Percentiles rank a stretch among this genome's conserved stretches.
Evolutionary conservation across 768 basidiomycete genomes (phyloP).

Genomic region (Trametes elegans): DNA sequence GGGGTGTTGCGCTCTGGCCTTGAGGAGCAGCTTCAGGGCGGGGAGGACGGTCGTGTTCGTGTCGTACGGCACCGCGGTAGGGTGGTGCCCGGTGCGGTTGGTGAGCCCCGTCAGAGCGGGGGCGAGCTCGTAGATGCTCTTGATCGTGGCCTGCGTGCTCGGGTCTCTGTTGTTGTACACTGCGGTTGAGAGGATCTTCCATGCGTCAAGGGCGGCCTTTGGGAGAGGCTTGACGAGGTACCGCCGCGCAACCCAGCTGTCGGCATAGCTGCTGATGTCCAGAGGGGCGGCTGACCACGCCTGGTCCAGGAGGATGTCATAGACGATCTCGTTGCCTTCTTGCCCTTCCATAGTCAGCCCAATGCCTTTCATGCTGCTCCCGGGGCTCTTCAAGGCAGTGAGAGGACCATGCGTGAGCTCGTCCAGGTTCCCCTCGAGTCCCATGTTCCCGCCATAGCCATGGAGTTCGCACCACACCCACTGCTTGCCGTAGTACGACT

Average conservation of each 20-base stretch:
- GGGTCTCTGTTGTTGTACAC: conserved; percentile 39
- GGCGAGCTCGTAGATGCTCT: conserved; percentile 38
- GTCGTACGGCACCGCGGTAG: conserved; percentile 37
- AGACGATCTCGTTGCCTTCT: conserved; percentile 45
- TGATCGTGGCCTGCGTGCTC: conserved; percentile 33
- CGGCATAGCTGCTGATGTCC: conserved; percentile 32
- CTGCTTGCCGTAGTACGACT: conserved; percentile 37
- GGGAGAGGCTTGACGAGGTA: conserved; percentile 32
- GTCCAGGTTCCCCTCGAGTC: conserved; percentile 37
- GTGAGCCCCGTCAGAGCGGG: conserved; percentile 35
- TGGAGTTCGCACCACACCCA: conserved; percentile 45
- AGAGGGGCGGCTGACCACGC: conserved; percentile 38
- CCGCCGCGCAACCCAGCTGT: conserved; percentile 36
- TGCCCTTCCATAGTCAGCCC: conserved; percentile 40
- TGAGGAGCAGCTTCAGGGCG: conserved; percentile 25
- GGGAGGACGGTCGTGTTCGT: conserved; percentile 32
- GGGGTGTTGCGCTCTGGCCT: conserved; percentile 14
- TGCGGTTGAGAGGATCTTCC: conserved; percentile 36
- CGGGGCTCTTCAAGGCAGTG: conserved; percentile 30
- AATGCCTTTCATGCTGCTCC: conserved; percentile 37
- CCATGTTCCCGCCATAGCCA: conserved; percentile 39
- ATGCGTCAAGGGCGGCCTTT: conserved; percentile 30
- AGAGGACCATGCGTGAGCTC: conserved; percentile 35
- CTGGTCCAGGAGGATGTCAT: conserved; percentile 40
- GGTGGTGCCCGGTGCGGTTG: conserved; percentile 31